Evolutionary conservation across 208 protist genomes (phyloP).

Genomic region (Balamuthia mandrillaris): DNA sequence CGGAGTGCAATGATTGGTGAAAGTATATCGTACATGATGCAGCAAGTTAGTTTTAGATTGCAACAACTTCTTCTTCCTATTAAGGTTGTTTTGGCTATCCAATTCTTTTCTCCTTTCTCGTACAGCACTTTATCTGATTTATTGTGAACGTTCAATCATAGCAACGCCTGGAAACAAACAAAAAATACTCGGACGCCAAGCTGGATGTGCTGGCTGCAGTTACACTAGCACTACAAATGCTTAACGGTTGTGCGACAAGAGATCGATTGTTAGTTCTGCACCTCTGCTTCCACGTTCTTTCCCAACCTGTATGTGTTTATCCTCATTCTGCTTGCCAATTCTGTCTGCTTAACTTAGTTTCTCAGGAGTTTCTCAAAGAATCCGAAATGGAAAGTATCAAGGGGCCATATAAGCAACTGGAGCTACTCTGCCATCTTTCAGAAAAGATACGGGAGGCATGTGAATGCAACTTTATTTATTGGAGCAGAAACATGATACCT

Average conservation of each 20-base stretch:
- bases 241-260: conserved; percentile 69
- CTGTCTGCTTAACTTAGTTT: background rate
- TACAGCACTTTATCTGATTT: background rate
- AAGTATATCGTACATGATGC: conserved; percentile 69
- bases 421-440: conserved; percentile 72
- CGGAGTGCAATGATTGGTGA: conserved; percentile 77
- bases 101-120: too few species aligned
- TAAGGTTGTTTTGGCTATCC: background rate
- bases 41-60: conserved; percentile 75
- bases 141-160: background rate
- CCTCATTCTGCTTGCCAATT: background rate
- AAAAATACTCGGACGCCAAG: conserved; percentile 44
- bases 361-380: conserved; percentile 26
- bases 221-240: conserved; percentile 69
- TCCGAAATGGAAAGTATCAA: conserved; percentile 19
- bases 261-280: conserved; percentile 71
- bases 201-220: conserved; percentile 73
- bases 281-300: conserved; percentile 69
- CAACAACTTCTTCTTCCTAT: conserved; percentile 65
- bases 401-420: conserved; percentile 73
- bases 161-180: background rate
- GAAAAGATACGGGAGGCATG: conserved; percentile 61
- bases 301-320: conserved; percentile 54
- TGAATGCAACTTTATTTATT: conserved; percentile 85
- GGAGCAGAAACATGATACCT: conserved; percentile 80